phyloP scores from a whole-genome alignment of 208 protist species.

The Ichthyophonus hoferi region DNA sequence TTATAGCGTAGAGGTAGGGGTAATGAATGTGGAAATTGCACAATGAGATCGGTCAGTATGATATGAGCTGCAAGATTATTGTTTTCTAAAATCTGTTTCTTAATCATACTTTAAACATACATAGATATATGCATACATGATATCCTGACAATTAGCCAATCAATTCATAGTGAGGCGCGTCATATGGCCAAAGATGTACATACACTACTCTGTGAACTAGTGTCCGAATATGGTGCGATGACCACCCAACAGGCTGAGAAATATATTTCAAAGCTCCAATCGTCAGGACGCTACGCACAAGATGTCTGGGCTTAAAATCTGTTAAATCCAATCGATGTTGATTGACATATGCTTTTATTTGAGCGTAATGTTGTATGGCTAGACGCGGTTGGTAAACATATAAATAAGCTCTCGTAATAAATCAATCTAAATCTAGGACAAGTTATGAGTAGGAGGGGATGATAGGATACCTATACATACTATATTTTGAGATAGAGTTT shows the following conservation, averaged over 20 bases:
- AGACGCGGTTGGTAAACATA: neutral
- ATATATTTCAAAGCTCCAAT: slow-evolving; percentile 71
- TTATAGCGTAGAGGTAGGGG: too few species aligned
- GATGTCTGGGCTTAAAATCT: slow-evolving; percentile 72
- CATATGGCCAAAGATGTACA: slow-evolving; percentile 84
- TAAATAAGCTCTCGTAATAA: neutral
- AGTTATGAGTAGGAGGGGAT: neutral
- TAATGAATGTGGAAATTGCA: too few species aligned
- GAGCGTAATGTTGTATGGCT: neutral
- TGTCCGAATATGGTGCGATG: slow-evolving; percentile 66
- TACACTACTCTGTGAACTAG: slow-evolving; percentile 63
- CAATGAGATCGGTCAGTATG: too few species aligned
- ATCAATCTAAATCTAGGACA: neutral
- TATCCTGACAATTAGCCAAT: too few species aligned
- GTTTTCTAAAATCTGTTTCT: too few species aligned
- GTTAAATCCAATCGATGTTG: neutral
- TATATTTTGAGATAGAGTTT: neutral
- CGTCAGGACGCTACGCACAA: slow-evolving; percentile 72
- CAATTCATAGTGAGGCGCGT: slow-evolving; percentile 70
- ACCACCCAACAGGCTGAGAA: slow-evolving; percentile 63
- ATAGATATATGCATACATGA: neutral
- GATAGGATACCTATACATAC: neutral
- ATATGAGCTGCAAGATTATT: too few species aligned
- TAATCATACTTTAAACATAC: neutral
- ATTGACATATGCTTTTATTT: neutral